Conservation (phyloP, 805 yeast species). For the Gaillardinia entomophila region DNA sequence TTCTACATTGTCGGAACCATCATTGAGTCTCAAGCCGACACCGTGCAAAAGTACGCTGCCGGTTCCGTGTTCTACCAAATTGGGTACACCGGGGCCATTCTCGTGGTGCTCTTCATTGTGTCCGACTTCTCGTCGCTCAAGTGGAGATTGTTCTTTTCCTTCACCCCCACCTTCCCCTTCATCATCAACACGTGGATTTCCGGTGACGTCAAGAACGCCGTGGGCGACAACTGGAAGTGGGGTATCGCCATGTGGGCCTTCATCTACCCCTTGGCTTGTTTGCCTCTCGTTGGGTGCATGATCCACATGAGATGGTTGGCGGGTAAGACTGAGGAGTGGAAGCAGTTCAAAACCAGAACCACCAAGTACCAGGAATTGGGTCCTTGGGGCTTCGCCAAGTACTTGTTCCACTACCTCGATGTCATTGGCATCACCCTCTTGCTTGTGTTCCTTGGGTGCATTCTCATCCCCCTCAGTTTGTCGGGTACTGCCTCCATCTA, state of each 20-base stretch:
- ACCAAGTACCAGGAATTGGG: slow-evolving; percentile 4
- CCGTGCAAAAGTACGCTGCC: slow-evolving; percentile 54
- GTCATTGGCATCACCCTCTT: slow-evolving; percentile 27
- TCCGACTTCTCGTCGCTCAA: slow-evolving; percentile 12
- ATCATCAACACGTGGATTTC: slow-evolving; percentile 16
- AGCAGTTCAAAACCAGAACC: slow-evolving; percentile 5
- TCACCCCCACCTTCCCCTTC: slow-evolving; percentile 11
- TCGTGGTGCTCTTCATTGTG: slow-evolving; percentile 9
- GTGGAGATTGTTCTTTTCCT: slow-evolving; percentile 12
- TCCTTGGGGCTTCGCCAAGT: slow-evolving; percentile 2
- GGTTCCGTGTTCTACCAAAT: slow-evolving; percentile 44
- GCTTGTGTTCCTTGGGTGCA: slow-evolving; percentile 25
- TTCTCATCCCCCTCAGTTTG: slow-evolving; percentile 35
- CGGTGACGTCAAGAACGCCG: slow-evolving; percentile 11
- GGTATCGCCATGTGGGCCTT: slow-evolving; percentile 18
- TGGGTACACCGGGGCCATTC: slow-evolving; percentile 12
- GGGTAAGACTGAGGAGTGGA: slow-evolving; percentile 12
- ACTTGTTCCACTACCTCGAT: slow-evolving; percentile 27
- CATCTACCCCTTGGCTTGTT: slow-evolving; percentile 13
- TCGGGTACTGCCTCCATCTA: too few species aligned
- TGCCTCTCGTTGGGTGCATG: slow-evolving; percentile 11
- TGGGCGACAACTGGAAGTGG: slow-evolving; percentile 11
- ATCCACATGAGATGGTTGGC: slow-evolving; percentile 12
- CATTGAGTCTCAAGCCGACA: slow-evolving; percentile 54
- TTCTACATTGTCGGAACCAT: slow-evolving; percentile 61